Percentiles rank a stretch among this genome's conserved stretches.
Conservation (phyloP, 2,329 filamentous ascomycete species). For the Aureobasidium mangrovei region DNA sequence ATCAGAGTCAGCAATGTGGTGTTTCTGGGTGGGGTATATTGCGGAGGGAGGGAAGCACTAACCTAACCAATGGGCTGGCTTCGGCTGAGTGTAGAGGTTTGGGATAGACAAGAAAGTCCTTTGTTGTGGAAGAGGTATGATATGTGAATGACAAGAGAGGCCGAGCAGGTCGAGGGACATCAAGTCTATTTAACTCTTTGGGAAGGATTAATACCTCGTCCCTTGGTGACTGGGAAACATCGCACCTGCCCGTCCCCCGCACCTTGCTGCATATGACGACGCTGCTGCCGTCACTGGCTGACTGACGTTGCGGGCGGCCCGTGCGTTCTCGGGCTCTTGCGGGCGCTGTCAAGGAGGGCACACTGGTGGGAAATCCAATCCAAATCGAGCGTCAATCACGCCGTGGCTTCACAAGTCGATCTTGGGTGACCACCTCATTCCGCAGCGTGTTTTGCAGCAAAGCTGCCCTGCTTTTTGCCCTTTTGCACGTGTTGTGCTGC, state of each 20-base stretch:
- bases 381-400: slow-evolving; percentile 7
- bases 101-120: background rate
- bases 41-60: slow-evolving; percentile 4
- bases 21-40: background rate
- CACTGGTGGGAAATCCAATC: slow-evolving; percentile 2
- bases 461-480: background rate
- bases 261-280: background rate
- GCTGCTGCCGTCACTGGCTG: background rate
- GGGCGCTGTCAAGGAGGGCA: background rate
- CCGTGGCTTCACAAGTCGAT: background rate
- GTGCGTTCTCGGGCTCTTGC: background rate
- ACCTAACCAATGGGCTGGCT: slow-evolving; percentile 1
- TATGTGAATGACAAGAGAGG: background rate
- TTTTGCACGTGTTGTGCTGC: background rate
- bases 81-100: background rate
- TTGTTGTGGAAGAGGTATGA: background rate
- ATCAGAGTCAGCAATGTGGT: slow-evolving; percentile 1
- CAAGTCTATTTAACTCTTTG: slow-evolving; percentile 11
- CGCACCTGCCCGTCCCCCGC: background rate
- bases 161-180: background rate
- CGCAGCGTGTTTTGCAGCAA: slow-evolving; percentile 1
- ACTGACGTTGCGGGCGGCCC: background rate
- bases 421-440: slow-evolving; percentile 4
- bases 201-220: slow-evolving; percentile 4
- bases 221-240: background rate